Conservation (phyloP, 2,329 filamentous ascomycete species). For the Pezicula neosporulosa region DNA sequence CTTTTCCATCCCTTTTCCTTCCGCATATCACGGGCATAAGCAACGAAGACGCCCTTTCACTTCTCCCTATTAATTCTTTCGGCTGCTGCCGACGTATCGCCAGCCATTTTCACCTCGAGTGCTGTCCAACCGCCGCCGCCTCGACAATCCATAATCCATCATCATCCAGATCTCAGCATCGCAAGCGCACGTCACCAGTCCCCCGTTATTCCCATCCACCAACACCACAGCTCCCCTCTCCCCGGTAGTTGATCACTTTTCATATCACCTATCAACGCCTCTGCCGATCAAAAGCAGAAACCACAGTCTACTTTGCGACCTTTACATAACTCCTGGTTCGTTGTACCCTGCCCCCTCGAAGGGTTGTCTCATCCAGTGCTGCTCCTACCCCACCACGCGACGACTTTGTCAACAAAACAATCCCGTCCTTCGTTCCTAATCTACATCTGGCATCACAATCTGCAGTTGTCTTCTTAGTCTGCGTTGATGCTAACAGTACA, state of each 20-base stretch:
- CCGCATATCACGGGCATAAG: slow-evolving; percentile 2
- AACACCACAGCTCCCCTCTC: neutral
- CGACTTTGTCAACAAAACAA: too few relatives aligned
- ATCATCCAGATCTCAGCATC: neutral
- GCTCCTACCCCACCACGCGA: too few relatives aligned
- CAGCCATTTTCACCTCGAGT: neutral
- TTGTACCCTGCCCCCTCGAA: neutral
- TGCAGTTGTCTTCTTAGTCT: too few relatives aligned
- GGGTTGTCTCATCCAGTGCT: too few relatives aligned
- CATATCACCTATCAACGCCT: neutral
- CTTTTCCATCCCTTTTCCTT: neutral
- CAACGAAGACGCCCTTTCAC: slow-evolving; percentile 5
- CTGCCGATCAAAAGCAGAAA: neutral
- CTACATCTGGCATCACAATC: too few relatives aligned
- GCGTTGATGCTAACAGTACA: too few relatives aligned
- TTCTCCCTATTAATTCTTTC: neutral
- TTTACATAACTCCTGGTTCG: neutral
- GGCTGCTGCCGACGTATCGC: neutral
- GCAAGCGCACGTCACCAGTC: neutral
- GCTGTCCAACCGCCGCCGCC: neutral
- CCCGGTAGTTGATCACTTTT: neutral
- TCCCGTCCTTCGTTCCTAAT: too few relatives aligned
- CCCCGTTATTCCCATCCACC: neutral
- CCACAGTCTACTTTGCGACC: neutral
- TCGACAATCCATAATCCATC: neutral